Evolutionary conservation across 768 basidiomycete genomes (phyloP).

Genomic region (Boletus vinaceobasis): DNA sequence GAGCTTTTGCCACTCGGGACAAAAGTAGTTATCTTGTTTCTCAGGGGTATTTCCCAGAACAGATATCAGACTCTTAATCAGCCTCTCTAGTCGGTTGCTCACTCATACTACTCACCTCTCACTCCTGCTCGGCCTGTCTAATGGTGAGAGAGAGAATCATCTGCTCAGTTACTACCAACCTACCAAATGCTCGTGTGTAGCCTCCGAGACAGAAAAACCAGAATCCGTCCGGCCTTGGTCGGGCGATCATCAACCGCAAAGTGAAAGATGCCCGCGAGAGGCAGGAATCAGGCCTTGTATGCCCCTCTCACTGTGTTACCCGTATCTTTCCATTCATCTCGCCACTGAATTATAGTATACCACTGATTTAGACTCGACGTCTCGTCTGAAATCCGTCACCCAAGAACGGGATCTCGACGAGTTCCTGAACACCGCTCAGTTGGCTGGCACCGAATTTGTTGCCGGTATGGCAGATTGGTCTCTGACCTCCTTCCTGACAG

Average conservation of each 20-base stretch:
- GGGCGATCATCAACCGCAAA: constrained; percentile 92
- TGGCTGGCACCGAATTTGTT: constrained; percentile 94
- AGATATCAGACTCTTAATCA: constrained; percentile 15
- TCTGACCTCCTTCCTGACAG: not conserved
- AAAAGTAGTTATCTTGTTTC: too few species aligned
- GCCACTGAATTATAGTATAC: constrained; percentile 51
- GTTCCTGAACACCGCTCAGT: constrained; percentile 90
- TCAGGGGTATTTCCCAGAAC: constrained; percentile 13
- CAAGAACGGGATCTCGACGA: constrained; percentile 96
- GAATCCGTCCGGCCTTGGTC: constrained; percentile 82
- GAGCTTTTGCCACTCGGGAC: not conserved
- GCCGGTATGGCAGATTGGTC: constrained; percentile 56
- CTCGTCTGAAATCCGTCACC: constrained; percentile 84
- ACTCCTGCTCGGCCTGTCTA: not conserved
- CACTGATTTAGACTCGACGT: constrained; percentile 65
- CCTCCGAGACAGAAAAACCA: constrained; percentile 56
- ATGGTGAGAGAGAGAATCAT: constrained; percentile 11
- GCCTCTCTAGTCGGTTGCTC: not conserved
- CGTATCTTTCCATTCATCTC: constrained; percentile 1
- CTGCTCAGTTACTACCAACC: not conserved
- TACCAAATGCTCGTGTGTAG: constrained; percentile 27
- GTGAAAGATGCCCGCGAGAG: constrained; percentile 38
- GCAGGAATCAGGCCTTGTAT: constrained; percentile 56
- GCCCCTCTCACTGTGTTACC: constrained; percentile 21
- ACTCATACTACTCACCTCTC: not conserved